Base-by-base conservation (phyloP, 768 basidiomycete genomes). In the Rossbeevera mucosa region DNA sequence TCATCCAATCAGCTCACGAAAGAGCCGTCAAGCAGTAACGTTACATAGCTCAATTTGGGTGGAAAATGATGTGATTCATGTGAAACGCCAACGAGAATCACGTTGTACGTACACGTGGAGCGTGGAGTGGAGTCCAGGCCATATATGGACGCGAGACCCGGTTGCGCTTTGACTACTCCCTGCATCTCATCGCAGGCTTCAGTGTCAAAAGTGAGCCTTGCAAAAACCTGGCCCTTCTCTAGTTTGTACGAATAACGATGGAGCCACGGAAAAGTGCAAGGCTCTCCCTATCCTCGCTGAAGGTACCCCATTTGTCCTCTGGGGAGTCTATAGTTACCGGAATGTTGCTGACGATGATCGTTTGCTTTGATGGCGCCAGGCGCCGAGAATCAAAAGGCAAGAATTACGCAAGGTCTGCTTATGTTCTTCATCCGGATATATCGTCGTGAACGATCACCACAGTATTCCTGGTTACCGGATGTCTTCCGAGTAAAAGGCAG, bases 401-500 rank as follows among this genome's bases (percentile, higher is more conserved):
- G 61, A 79, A 55, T 53, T 84, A 50, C 76, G 82, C 66, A 82
- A 79, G 68, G 82, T 78, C 36, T 43, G 50, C 38, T 31, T 31
- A 7, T 38, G 52, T 38, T 26, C 8, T 29, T 24, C 24, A 31
- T 28, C 31, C 53, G 33, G 31, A 18, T 30, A 41, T 28, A n/a
- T 28, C 21, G n/a, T 40, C 7, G 13, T 20, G 18, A 38, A 18
- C 18, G 18, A 38, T 38, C 36, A 36, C 36, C 12, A 11, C 16
- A 90, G 88, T 91, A 90, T 65, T 89, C 88, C 14, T 94, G 92
- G 91, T 73, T 94, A 12, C 89, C 91, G 2, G 92, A 94, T 68
- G 88, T 94, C 18, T 74, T 94, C 41, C 81, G 91, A 36, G 50
- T 93, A 56, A 83, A 91, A 75, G 88, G 89, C 59, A 91, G 86